phyloP scores from a whole-genome alignment of 129 eudicot genomes.

The Artemisia argyi region DNA sequence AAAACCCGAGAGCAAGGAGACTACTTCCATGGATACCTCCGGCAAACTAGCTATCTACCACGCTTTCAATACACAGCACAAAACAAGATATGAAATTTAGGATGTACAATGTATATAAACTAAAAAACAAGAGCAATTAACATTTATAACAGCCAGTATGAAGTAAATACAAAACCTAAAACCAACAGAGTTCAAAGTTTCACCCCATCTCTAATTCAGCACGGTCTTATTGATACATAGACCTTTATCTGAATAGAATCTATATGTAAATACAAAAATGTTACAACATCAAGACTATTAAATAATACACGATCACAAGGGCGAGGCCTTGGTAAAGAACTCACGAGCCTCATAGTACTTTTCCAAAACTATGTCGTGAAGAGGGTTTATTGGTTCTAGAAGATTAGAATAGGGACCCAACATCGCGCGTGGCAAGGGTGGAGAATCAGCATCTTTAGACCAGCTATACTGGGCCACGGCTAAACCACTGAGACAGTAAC shows the following conservation, averaged over 20 bases:
- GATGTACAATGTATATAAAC: background rate
- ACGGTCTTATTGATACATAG: background rate
- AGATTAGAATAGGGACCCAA: slow-evolving; percentile 85
- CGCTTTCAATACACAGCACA: too few relatives aligned
- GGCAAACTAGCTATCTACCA: too few relatives aligned
- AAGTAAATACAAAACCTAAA: too few relatives aligned
- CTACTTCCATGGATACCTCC: too few relatives aligned
- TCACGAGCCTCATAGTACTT: slow-evolving; percentile 61
- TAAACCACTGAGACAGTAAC: slow-evolving; percentile 91
- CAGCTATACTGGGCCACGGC: slow-evolving; percentile 65
- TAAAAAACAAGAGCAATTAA: too few relatives aligned
- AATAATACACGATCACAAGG: slow-evolving; percentile 9
- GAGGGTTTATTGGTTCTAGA: slow-evolving; percentile 76
- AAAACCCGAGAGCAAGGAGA: too few relatives aligned
- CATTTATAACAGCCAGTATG: too few relatives aligned
- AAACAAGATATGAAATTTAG: background rate
- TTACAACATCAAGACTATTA: slow-evolving; percentile 7
- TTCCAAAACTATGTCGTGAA: slow-evolving; percentile 65
- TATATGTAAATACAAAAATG: slow-evolving; percentile 2
- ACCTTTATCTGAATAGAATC: background rate
- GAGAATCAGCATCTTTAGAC: slow-evolving; percentile 47
- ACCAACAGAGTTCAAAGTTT: too few relatives aligned
- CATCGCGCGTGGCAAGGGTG: slow-evolving; percentile 55
- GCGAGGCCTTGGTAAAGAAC: slow-evolving; percentile 45
- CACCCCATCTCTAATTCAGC: background rate